Base-by-base conservation (phyloP, 192 early-diverging fungal species). In the Coemansia sp. region DNA sequence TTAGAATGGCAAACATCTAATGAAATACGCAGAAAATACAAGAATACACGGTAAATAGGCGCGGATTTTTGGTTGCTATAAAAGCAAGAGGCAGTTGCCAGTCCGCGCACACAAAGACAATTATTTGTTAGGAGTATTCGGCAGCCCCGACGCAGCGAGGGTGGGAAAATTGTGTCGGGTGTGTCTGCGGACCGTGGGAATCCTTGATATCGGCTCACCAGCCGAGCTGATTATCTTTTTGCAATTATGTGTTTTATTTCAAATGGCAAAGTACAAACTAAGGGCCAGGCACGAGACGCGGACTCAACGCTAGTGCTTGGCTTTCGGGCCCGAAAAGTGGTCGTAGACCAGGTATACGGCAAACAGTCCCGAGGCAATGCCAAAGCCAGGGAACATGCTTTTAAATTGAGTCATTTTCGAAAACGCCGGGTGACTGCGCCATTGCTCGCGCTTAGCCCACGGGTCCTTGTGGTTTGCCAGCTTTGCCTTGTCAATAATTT, bases 381-480 rank as follows among this genome's bases (percentile, higher is more conserved):
- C 90, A 59, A 92, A 82, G 56, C 90, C 90, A 14, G 90, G 90
- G 82, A 88, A 88, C 82, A 89, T 84, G 70, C 84, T 86, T 45
- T 75, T 75, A 57, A 89, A 73, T 68, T 85, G 84, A 47, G 74
- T 64, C 57, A 81, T 71, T 62, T 83, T 85, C 26, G 86, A 85
- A 66, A 92, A 92, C 57, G 88, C 81, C 52, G 88, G 83, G 72
- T 85, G 81, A 57, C 81, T 81, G 71, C 90, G 85, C 90, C 90
- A 92, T 55, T 84, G 86, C 70, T 92, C 87, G 59, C 84, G 86
- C 66, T 76, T 74, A 53, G 85, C 87, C 90, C 90, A 92, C 49
- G 90, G 90, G 67, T 92, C 90, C 78, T 89, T 81, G 54, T 59
- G 20, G n/a, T 59, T 59, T 27, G 76, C 47, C 24, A 57, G 47